Conservation (phyloP, 1,284 basidiomycete species). For the Garcileccinum viscosum region DNA sequence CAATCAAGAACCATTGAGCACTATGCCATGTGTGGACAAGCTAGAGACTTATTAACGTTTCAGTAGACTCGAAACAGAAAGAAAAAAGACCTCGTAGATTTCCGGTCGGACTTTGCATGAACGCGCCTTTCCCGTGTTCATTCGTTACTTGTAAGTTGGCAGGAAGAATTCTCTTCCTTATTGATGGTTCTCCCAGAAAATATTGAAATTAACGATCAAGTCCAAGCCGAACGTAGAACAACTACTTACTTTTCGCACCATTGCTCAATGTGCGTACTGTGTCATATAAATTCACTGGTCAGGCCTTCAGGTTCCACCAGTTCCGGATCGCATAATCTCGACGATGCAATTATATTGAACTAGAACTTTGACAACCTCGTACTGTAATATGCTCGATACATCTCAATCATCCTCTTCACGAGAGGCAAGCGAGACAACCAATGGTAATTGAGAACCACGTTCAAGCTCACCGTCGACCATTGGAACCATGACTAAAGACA, state of each 20-base stretch:
- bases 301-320: too few relatives aligned
- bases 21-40: background rate
- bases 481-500: conserved; percentile 52
- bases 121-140: background rate
- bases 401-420: conserved; percentile 32
- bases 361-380: background rate
- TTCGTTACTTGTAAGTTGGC: background rate
- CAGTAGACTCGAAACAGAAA: background rate
- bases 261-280: background rate
- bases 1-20: background rate
- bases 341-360: background rate
- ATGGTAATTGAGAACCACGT: conserved; percentile 54
- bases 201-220: background rate
- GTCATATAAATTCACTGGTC: background rate
- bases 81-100: background rate
- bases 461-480: conserved; percentile 52
- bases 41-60: background rate
- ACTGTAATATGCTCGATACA: background rate
- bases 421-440: conserved; percentile 48
- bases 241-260: background rate
- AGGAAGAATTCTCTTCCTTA: background rate
- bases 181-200: background rate
- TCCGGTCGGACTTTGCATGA: background rate
- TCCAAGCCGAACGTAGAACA: background rate
- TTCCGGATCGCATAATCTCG: background rate